Evolutionary conservation across 2,329 filamentous ascomycete genomes (phyloP).

Genomic region (Fusarium brachygibbosum): DNA sequence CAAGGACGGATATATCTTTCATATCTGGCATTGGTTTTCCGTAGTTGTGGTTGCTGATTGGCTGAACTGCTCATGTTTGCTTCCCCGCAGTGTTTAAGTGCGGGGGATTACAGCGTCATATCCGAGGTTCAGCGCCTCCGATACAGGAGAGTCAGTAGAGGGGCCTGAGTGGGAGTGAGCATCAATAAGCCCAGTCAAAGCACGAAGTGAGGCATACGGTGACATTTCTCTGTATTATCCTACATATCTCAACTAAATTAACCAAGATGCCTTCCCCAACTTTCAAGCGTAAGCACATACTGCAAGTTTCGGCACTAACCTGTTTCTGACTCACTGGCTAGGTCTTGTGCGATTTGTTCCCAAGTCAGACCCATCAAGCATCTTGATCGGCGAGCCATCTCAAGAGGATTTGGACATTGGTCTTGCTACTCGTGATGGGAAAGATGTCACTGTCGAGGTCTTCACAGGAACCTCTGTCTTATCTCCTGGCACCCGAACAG

Average conservation of each 20-base stretch:
- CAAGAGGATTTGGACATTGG: not conserved
- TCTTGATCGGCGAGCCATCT: constrained; percentile 4
- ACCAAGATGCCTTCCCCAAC: not conserved
- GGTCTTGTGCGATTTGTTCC: constrained; percentile 23
- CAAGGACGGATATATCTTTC: constrained; percentile 10
- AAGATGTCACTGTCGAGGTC: not conserved
- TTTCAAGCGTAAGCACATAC: not conserved
- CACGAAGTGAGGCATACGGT: not conserved
- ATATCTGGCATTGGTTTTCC: not conserved
- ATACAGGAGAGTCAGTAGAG: constrained; percentile 7
- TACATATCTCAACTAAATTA: rapidly evolving
- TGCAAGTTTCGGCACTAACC: rapidly evolving
- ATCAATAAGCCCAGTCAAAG: not conserved
- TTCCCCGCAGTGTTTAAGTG: not conserved
- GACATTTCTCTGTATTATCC: not conserved
- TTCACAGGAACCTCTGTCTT: not conserved
- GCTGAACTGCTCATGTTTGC: not conserved
- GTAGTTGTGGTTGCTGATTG: not conserved
- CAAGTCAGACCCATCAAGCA: not conserved
- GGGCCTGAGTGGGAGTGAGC: too few relatives aligned
- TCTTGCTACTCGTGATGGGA: not conserved
- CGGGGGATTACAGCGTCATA: not conserved
- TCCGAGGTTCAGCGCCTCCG: constrained; percentile 13
- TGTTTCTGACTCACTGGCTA: not conserved
- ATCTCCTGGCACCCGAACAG: not conserved